Base-by-base conservation (phyloP, 768 basidiomycete species). In the Leccinellum albellum region DNA sequence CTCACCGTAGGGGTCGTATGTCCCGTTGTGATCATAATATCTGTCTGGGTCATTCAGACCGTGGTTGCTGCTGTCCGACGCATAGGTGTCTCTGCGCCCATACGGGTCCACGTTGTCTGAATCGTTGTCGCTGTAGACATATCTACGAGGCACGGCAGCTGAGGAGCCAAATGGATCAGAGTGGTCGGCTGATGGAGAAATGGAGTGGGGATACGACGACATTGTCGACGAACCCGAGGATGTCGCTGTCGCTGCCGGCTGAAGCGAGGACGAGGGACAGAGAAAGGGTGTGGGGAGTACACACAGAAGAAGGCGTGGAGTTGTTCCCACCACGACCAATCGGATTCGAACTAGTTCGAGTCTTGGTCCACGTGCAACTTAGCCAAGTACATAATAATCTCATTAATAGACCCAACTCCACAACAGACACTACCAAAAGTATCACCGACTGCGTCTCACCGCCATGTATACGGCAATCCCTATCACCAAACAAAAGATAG, bases 111-210 rank as follows among this genome's bases (percentile, higher is more conserved):
- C 76, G 61, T 85, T 76, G 70, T 89, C 88, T 33, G 85, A 86
- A 65, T 90, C 88, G 67, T 84, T 84, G 78, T 91, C 89, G 74
- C 84, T 88, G 73, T 84, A 87, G 45, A 80, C 20, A 75, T 74
- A 79, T 58, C 76, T 77, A 60, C 67, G 72, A 62, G 66, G 68
- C 33, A 66, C 69, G 61, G 67, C 73, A 65, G 63, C 73, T 57
- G 67, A 73, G 61, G 75, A 69, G 50, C 74, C 77, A 73, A 88
- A 90, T 57, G 87, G 88, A 73, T 90, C 88, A 63, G 77, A 75
- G 28, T 81, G 81, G 65, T 88, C 85, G 61, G 83, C 78, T 40
- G 85, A 80, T 28, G 79, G 76, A 6, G 85, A 83, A 12, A 84
- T 80, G 33, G 76, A 73, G 15, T 85, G 82, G 52, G 80, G 79